A percentile compares a stretch with the other conserved stretches of the same genome.
These are phyloP conservation scores for Aspergillus carlsbadensis DNA, from an alignment of 495 filamentous ascomycete species.

Conservation along the genomic window DNA sequence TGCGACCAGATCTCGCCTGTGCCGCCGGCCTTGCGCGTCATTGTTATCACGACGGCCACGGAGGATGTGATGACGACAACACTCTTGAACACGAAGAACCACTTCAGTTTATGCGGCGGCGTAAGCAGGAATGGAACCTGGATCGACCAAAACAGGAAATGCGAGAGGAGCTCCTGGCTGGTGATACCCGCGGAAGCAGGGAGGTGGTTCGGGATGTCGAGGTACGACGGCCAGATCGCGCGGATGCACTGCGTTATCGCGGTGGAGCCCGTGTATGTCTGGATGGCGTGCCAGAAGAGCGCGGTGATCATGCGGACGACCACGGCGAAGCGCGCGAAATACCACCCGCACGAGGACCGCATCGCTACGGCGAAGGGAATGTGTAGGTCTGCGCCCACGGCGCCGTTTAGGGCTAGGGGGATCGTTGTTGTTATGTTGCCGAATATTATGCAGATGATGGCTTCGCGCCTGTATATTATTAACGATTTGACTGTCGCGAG, in stretches of 20 bases:
- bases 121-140: constrained; percentile 17
- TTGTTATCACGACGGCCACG: not conserved
- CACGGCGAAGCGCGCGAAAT: constrained; percentile 1
- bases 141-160: constrained; percentile 51
- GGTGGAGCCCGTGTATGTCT: constrained; percentile 7
- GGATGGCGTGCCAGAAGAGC: constrained; percentile 6
- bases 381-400: constrained; percentile 11
- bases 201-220: constrained; percentile 57
- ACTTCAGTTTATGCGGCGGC: not conserved
- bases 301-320: not conserved
- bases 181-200: constrained; percentile 52
- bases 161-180: constrained; percentile 56
- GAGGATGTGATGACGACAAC: not conserved
- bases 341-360: constrained; percentile 33
- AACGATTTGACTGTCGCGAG: not conserved
- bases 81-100: constrained; percentile 8
- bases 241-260: constrained; percentile 52
- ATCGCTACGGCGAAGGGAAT: constrained; percentile 57
- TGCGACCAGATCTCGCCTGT: constrained; percentile 7
- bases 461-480: not conserved
- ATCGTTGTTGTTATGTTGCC: not conserved
- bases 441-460: constrained; percentile 5
- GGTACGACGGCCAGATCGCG: constrained; percentile 59
- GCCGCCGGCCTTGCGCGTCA: not conserved
- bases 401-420: not conserved